A percentile compares a stretch with the other conserved stretches of the same genome.
Conservation (phyloP, 2,329 filamentous ascomycete genomes). For the Passalora sequoiae region DNA sequence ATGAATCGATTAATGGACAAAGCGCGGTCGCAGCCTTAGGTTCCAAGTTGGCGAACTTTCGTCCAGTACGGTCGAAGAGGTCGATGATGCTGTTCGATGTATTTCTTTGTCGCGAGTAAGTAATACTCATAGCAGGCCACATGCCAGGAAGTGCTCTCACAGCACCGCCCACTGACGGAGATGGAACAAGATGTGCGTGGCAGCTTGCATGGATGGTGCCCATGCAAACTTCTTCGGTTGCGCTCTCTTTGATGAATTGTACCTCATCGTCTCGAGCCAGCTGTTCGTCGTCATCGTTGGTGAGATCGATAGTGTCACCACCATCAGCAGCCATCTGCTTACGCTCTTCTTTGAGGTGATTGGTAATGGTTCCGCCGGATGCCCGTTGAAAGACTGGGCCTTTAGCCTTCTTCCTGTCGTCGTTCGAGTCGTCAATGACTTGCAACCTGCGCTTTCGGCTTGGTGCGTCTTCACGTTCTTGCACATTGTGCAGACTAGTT, state of each 20-base stretch:
- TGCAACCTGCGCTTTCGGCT: constrained; percentile 57
- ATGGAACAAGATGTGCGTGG: constrained; percentile 24
- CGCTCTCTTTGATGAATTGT: constrained; percentile 12
- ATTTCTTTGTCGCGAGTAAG: constrained; percentile 52
- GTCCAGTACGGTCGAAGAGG: constrained; percentile 65
- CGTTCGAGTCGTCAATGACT: constrained; percentile 35
- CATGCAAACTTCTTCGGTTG: constrained; percentile 27
- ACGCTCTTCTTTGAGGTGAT: constrained; percentile 60
- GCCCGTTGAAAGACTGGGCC: constrained; percentile 45
- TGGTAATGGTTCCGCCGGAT: constrained; percentile 55
- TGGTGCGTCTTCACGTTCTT: constrained; percentile 57
- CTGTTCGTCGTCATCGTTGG: constrained; percentile 40
- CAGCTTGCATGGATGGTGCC: constrained; percentile 22
- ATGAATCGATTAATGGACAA: constrained; percentile 64
- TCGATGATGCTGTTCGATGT: constrained; percentile 50
- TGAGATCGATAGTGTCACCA: constrained; percentile 43
- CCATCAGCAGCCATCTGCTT: constrained; percentile 39
- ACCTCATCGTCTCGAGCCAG: constrained; percentile 22
- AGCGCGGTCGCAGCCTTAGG: constrained; percentile 61
- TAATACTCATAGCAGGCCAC: constrained; percentile 71
- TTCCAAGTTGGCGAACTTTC: constrained; percentile 73
- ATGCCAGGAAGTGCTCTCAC: constrained; percentile 15
- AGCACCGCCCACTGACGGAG: constrained; percentile 4
- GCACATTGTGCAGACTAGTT: constrained; percentile 70
- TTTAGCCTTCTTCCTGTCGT: constrained; percentile 37